Evolutionary conservation across 1,139 yeast genomes (phyloP).

Genomic region (Candida dubliniensis): DNA sequence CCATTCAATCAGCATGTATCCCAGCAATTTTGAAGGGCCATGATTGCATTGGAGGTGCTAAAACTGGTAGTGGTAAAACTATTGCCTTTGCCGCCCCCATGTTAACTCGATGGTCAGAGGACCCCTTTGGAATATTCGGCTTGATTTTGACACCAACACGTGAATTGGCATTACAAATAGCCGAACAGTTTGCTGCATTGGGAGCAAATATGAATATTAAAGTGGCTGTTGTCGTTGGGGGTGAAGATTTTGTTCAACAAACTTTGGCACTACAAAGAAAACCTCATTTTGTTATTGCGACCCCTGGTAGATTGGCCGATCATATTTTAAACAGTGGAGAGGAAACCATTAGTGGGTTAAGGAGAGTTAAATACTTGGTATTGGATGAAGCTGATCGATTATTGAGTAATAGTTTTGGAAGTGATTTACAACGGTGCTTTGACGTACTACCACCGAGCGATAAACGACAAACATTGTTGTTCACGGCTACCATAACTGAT

Average conservation of each 20-base stretch:
- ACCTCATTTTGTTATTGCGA: constrained; percentile 95
- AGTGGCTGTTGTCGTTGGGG: constrained; percentile 86
- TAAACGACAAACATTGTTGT: constrained; percentile 80
- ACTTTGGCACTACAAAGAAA: constrained; percentile 75
- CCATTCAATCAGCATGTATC: constrained; percentile 84
- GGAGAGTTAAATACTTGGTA: constrained; percentile 76
- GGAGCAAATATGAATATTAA: constrained; percentile 88
- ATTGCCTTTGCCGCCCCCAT: constrained; percentile 97
- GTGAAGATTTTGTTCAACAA: constrained; percentile 88
- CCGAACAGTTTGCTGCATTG: constrained; percentile 91
- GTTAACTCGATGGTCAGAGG: constrained; percentile 91
- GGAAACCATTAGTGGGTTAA: constrained; percentile 78
- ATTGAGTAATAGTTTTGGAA: constrained; percentile 78
- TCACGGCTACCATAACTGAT: constrained; percentile 96
- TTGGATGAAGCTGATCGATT: constrained; percentile 96
- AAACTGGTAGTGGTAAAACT: constrained; percentile 98
- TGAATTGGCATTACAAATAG: constrained; percentile 93
- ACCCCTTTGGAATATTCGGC: constrained; percentile 92
- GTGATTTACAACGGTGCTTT: constrained; percentile 74
- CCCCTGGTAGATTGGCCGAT: constrained; percentile 96
- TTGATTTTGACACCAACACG: constrained; percentile 90
- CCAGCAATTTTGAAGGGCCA: constrained; percentile 80
- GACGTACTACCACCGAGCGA: constrained; percentile 66
- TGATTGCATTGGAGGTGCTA: constrained; percentile 97
- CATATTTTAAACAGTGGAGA: constrained; percentile 88